These are phyloP conservation scores for Diaporthe citrichinensis DNA, from an alignment of 2,329 filamentous ascomycete genomes.

Conservation along the genomic window DNA sequence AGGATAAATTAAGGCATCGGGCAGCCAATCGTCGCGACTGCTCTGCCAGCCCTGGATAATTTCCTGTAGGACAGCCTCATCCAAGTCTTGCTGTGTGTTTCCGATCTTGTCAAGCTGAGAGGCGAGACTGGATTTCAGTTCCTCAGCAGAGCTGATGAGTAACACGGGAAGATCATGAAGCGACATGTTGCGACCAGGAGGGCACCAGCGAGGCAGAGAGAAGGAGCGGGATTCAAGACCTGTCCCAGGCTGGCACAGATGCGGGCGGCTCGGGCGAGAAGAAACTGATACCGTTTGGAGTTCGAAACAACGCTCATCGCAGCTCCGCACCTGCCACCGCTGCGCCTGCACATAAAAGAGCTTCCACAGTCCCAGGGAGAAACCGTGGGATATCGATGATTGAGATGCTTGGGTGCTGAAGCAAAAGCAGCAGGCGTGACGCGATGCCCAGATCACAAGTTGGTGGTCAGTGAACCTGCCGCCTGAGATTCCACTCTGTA, in stretches of 20 bases:
- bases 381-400: too few relatives aligned
- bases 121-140: neutral
- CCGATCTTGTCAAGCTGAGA: slow-evolving; percentile 1
- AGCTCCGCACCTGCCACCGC: neutral
- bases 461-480: too few relatives aligned
- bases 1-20: neutral
- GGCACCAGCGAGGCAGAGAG: neutral
- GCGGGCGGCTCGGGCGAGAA: neutral
- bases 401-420: neutral
- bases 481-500: neutral
- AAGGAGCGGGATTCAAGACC: neutral
- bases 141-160: neutral
- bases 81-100: neutral
- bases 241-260: neutral
- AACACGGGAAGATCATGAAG: neutral
- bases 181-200: neutral
- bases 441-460: neutral
- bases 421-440: neutral
- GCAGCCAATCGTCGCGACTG: neutral
- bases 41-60: neutral
- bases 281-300: neutral
- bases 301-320: neutral
- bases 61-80: neutral
- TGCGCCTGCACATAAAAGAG: neutral
- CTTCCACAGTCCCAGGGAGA: neutral